Evolutionary conservation across 2,329 filamentous ascomycete species (phyloP), one percentile per base, ranked within the genome.

Genomic region (Chalara sp.): DNA sequence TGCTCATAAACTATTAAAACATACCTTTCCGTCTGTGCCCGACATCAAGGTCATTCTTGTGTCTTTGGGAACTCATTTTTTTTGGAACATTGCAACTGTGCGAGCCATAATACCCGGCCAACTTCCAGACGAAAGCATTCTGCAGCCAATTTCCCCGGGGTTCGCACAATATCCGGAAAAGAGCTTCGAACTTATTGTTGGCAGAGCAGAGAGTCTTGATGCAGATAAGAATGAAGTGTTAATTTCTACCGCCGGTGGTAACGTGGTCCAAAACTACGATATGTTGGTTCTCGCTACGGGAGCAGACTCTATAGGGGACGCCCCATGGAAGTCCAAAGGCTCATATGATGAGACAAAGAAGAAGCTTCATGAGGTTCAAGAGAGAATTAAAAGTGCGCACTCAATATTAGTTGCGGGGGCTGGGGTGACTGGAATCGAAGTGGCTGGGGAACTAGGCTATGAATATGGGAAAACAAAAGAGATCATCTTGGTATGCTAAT

Each of bases 1-100:
- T 2, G 55, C 63, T 31, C 64, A 67, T 52, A 54, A 60, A 31
- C 55, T 67, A 41, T 44, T 65, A 29, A 66, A 65, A 48, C 51
- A 61, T n/a, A 47, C 48, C 28, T 21, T 21, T 21, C 31, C 56
- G 13, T 32, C 31, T 10, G 49, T 21, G 11, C 46, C 30, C 1
- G 67, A 32, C 5, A 69, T 78, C 61, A 76, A 76, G 50, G 66
- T 83, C 39, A 73, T 73, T 46, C 66, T 80, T 21, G 68, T 83
- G 59, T 73, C 75, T 51, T 76, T 74, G 3, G 73, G 69, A 49
- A 70, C 71, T 10, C 66, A 77, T 51, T 68, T 76, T 56, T 73
- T 70, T 65, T 79, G 73, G 73, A 69, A 65, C 30, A 59, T 76
- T 21, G 75, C 74, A 49, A 66, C 74, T 45, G 67, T 71, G 5